Base-by-base conservation (phyloP, 2,329 filamentous ascomycete species). In the Trichophyton verrucosum region DNA sequence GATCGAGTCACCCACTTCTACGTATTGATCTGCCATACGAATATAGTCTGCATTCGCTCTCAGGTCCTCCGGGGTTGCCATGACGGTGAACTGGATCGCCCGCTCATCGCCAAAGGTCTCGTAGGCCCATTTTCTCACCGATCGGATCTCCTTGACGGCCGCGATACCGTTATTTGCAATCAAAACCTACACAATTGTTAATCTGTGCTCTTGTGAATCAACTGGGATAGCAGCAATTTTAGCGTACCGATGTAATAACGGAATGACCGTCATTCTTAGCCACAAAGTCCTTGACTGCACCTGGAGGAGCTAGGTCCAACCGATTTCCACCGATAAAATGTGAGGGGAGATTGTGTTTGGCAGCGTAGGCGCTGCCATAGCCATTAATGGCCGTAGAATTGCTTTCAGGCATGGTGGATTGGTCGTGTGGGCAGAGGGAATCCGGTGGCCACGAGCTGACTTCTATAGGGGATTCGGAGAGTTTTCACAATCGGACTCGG, bases 161-260 rank as follows among this genome's bases (percentile, higher is more conserved):
- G 94, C 94, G 76, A 99, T 99, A 82, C 94, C 94, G 80, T 99
- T 99, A 82, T 99, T 99, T 74, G 94, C 94, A 77, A 99, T 99
- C 66, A 99, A 83, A 60, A 97, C 91, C 92, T 97, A 71, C 20
- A 68, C 7, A 60, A 38, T 11, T 59, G n/a, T 55, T 55, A 55
- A 27, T 4, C 8, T 17, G 2, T n/a, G 8, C 6, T 9, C 15
- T 33, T 9, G 57, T 5, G 9, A 11, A 30, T 15, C 22, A 9
- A 13, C n/a, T 22, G 3, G 6, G 1, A n/a, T 30, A 13, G n/a
- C 8, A 36, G 27, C 27, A 55, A 33, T 13, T 11, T 22, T 46
- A 27, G 67, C 90, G 81, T 77, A 97, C 94, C 74, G 91, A 97
- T 71, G 90, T 96, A 73, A 99, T 99, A 75, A 97, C 92, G 20